These are phyloP conservation scores for Termitomyces sp. DNA, from an alignment of 768 basidiomycete genomes.

Conservation along the genomic window DNA sequence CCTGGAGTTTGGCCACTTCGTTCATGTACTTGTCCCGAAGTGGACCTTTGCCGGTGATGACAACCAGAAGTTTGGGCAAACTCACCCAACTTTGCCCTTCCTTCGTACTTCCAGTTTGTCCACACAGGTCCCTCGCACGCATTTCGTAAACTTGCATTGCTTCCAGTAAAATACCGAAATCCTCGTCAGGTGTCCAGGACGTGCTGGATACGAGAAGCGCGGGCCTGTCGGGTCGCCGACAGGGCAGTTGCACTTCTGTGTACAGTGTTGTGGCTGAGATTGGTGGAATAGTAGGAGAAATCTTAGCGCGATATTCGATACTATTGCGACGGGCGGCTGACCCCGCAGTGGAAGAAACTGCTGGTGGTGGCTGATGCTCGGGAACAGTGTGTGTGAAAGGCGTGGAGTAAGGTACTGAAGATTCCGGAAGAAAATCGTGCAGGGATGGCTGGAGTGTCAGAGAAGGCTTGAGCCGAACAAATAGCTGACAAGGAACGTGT, in stretches of 20 bases:
- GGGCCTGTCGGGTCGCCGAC: slow-evolving; percentile 68
- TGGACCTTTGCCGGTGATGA: slow-evolving; percentile 92
- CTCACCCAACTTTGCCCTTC: slow-evolving; percentile 7
- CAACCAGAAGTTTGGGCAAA: slow-evolving; percentile 75
- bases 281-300: slow-evolving; percentile 15
- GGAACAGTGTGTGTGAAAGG: slow-evolving; percentile 51
- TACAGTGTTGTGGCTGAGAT: slow-evolving; percentile 26
- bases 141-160: slow-evolving; percentile 72
- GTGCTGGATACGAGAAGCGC: slow-evolving; percentile 90
- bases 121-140: slow-evolving; percentile 33
- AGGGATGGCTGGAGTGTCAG: slow-evolving; percentile 29
- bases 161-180: slow-evolving; percentile 79
- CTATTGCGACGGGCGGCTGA: slow-evolving; percentile 10
- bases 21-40: slow-evolving; percentile 71
- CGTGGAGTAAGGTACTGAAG: slow-evolving; percentile 52
- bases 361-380: slow-evolving; percentile 17
- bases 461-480: slow-evolving; percentile 40
- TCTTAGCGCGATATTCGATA: slow-evolving; percentile 13
- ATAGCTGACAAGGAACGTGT: slow-evolving; percentile 34
- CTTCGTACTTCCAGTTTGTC: background rate
- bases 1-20: slow-evolving; percentile 55
- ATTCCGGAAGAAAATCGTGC: slow-evolving; percentile 50
- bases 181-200: slow-evolving; percentile 97
- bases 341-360: slow-evolving; percentile 4
- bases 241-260: slow-evolving; percentile 34